A percentile compares a stretch with the other conserved stretches of the same genome.
Evolutionary conservation across 345 rosid species (phyloP).

Genomic region (Corymbia maculata): DNA sequence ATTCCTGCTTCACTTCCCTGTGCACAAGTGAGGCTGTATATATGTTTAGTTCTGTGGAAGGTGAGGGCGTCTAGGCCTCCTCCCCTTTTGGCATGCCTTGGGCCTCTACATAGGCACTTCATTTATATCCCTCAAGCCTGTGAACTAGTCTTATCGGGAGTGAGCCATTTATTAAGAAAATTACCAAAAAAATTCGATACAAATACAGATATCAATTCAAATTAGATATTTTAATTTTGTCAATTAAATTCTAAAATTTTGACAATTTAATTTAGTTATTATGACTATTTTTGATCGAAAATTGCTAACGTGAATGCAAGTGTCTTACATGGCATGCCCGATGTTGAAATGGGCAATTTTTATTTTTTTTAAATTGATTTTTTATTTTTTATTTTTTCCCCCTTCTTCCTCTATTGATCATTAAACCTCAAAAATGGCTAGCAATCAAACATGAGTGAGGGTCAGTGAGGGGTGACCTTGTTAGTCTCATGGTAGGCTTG

Average conservation of each 20-base stretch:
- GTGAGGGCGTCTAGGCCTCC: not conserved
- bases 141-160: not conserved
- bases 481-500: not conserved
- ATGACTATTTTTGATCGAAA: accelerated
- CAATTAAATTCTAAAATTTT: too few species aligned
- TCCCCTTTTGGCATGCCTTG: too few species aligned
- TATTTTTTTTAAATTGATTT: too few species aligned
- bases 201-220: accelerated
- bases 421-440: not conserved
- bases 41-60: not conserved
- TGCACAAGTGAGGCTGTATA: not conserved
- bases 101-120: not conserved
- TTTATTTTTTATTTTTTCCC: accelerated
- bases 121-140: not conserved
- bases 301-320: accelerated
- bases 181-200: too few species aligned
- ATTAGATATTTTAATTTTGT: too few species aligned
- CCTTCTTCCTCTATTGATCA: not conserved
- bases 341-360: not conserved
- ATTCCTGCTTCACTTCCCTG: not conserved
- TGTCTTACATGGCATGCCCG: accelerated
- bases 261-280: too few species aligned
- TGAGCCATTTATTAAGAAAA: accelerated
- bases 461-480: accelerated
- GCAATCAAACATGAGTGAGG: accelerated